Evolutionary conservation across 2,329 filamentous ascomycete species (phyloP).

Genomic region (Penicillium sp.): DNA sequence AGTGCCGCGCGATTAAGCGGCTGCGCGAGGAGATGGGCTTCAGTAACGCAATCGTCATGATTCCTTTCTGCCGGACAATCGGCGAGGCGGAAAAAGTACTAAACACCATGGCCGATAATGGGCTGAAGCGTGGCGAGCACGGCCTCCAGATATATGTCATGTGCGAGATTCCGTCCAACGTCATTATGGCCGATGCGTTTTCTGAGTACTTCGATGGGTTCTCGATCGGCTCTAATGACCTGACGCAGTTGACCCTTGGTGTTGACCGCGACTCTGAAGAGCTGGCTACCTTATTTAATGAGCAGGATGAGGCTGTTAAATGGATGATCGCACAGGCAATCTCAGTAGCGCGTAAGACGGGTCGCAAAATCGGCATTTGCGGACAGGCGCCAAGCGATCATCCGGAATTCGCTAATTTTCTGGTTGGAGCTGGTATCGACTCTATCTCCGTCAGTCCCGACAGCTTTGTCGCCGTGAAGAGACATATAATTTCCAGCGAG

Average conservation of each 20-base stretch:
- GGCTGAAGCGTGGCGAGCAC: slow-evolving; percentile 45
- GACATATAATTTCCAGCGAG: background rate
- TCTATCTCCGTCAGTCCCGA: slow-evolving; percentile 51
- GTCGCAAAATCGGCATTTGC: slow-evolving; percentile 49
- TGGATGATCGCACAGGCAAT: slow-evolving; percentile 49
- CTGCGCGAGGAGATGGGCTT: slow-evolving; percentile 48
- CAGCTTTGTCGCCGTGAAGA: slow-evolving; percentile 48
- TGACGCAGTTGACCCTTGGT: slow-evolving; percentile 50
- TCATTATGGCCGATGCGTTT: slow-evolving; percentile 47
- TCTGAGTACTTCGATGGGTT: slow-evolving; percentile 50
- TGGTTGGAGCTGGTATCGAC: slow-evolving; percentile 46
- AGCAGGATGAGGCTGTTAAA: slow-evolving; percentile 50
- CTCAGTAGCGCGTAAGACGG: slow-evolving; percentile 35
- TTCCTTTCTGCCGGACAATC: slow-evolving; percentile 48
- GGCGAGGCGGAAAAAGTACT: slow-evolving; percentile 45
- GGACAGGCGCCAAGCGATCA: slow-evolving; percentile 51
- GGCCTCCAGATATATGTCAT: slow-evolving; percentile 50
- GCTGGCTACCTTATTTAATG: slow-evolving; percentile 47
- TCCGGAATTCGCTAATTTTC: slow-evolving; percentile 46
- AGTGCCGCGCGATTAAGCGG: slow-evolving; percentile 48
- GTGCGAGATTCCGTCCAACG: slow-evolving; percentile 52
- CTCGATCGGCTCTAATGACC: slow-evolving; percentile 51
- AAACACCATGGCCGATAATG: slow-evolving; percentile 46
- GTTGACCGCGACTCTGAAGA: slow-evolving; percentile 48
- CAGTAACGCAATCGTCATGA: slow-evolving; percentile 48